Base-by-base conservation (phyloP, 805 yeast genomes). In the Yarrowia hollandica region DNA sequence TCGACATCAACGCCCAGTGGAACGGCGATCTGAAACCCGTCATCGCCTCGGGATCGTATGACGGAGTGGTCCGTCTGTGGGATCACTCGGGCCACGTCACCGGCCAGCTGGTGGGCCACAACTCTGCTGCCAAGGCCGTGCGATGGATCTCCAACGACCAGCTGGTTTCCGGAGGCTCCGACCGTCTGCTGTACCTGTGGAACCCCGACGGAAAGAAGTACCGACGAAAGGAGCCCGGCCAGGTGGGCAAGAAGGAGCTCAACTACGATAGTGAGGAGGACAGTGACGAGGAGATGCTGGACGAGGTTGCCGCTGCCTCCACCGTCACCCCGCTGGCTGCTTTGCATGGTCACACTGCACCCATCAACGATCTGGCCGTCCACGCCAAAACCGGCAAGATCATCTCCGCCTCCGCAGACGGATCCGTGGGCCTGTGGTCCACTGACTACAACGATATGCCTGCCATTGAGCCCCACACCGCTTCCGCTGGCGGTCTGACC, bases 41-140 rank as follows among this genome's bases (percentile, higher is more conserved):
- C 67, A 87, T 92, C 58, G 77, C 90, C 42, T 83, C 94, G 12
- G 99, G 98, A 35, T 84, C 96, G 0, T 94, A 91, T 69, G 99
- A 94, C 71, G 98, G 98, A 66, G 81, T 92, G 26, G 96, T 92
- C 21, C 82, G 98, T 64, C 83, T 94, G 10, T 94, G 91, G 84
- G 85, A 89, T 69, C 74, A 82, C 72, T 80, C 88, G 14, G 98
- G 97, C 9, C 79, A 82, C 52, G 86, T 91, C 9, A 85, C 83
- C 65, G 82, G 86, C 62, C 96, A 89, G 70, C 81, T 86, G 65
- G 81, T 82, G 56, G 98, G 97, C 23, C 99, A 94, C 71, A 82
- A 87, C 15, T 96, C 89, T 26, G 85, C 97, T 11, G 84, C 94
- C 58, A 85, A 86, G 69, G 79, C 88, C 14, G 96, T 90, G 23